Evolutionary conservation across 2,329 filamentous ascomycete species (phyloP).

Genomic region (Mycosphaerella arachidis): DNA sequence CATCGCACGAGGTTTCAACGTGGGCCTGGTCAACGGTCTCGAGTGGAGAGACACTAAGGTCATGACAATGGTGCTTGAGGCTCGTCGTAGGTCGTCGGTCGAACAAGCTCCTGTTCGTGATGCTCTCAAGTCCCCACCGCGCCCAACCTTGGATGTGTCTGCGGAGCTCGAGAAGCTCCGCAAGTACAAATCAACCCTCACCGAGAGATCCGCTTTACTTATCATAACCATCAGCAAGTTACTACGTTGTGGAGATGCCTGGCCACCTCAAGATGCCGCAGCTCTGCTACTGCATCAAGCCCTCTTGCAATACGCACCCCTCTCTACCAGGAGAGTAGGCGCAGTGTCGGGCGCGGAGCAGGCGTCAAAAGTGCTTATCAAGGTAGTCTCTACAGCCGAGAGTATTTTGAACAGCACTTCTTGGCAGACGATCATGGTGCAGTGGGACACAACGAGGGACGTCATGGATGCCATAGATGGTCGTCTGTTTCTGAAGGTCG

Average conservation of each 20-base stretch:
- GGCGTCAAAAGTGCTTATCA: slow-evolving; percentile 19
- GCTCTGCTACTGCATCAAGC: slow-evolving; percentile 30
- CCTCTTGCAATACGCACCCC: slow-evolving; percentile 27
- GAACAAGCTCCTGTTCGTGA: slow-evolving; percentile 5
- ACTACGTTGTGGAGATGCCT: slow-evolving; percentile 7
- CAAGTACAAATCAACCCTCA: slow-evolving; percentile 13
- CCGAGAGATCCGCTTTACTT: slow-evolving; percentile 26
- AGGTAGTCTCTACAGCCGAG: slow-evolving; percentile 37
- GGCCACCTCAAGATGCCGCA: slow-evolving; percentile 6
- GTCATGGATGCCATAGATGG: slow-evolving; percentile 56
- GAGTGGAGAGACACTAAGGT: slow-evolving; percentile 62
- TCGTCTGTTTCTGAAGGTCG: slow-evolving; percentile 39
- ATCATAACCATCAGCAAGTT: slow-evolving; percentile 23
- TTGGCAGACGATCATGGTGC: slow-evolving; percentile 29
- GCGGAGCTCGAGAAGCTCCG: slow-evolving; percentile 17
- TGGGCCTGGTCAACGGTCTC: slow-evolving; percentile 60
- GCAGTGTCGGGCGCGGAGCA: slow-evolving; percentile 6
- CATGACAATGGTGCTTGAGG: slow-evolving; percentile 47
- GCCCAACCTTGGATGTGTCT: slow-evolving; percentile 15
- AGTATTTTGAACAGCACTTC: slow-evolving; percentile 34
- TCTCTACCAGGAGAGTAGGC: slow-evolving; percentile 28
- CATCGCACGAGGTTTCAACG: slow-evolving; percentile 53
- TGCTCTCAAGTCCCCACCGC: neutral
- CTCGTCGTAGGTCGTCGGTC: slow-evolving; percentile 12
- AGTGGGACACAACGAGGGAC: slow-evolving; percentile 38